Conservation (phyloP, 78 protist species). For the Dictyostelium purpureum region DNA sequence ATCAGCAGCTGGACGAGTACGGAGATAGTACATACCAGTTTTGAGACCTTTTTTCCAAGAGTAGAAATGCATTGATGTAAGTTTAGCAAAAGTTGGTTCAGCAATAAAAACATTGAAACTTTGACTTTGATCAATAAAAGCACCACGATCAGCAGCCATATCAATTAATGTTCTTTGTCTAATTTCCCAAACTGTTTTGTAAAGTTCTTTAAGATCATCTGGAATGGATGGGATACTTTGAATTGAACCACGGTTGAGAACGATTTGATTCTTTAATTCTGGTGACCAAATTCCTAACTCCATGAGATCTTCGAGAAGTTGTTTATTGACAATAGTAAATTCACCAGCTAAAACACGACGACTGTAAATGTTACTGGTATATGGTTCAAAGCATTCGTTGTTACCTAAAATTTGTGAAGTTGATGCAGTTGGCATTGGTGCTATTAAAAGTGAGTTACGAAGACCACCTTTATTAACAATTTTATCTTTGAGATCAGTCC, state of each 20-base stretch:
- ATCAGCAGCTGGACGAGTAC: slow-evolving; percentile 96
- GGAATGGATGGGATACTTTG: slow-evolving; percentile 94
- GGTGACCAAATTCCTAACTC: slow-evolving; percentile 94
- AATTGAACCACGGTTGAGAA: slow-evolving; percentile 94
- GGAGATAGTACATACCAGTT: slow-evolving; percentile 99
- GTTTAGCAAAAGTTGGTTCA: slow-evolving; percentile 91
- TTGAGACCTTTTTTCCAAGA: slow-evolving; percentile 98
- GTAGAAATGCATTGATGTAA: slow-evolving; percentile 99
- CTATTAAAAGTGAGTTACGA: slow-evolving; percentile 97
- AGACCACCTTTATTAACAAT: slow-evolving; percentile 84
- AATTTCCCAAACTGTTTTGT: slow-evolving; percentile 99
- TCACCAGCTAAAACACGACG: slow-evolving; percentile 98
- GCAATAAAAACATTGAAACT: slow-evolving; percentile 94
- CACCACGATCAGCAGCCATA: slow-evolving; percentile 99
- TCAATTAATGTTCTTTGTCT: slow-evolving; percentile 94
- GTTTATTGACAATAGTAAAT: slow-evolving; percentile 96
- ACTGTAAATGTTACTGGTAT: slow-evolving; percentile 97
- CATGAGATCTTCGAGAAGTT: slow-evolving; percentile 94
- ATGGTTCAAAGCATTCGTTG: slow-evolving; percentile 99
- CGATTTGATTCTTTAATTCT: slow-evolving; percentile 87
- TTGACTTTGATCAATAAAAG: slow-evolving; percentile 97
- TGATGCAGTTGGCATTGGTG: slow-evolving; percentile 99
- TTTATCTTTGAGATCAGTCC: slow-evolving; percentile 75
- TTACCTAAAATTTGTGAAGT: slow-evolving; percentile 99
- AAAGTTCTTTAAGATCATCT: slow-evolving; percentile 89